Evolutionary conservation across 148 eudicot genomes (phyloP), one percentile per base, ranked within the genome.

Genomic region (Vaccinium myrtillus): DNA sequence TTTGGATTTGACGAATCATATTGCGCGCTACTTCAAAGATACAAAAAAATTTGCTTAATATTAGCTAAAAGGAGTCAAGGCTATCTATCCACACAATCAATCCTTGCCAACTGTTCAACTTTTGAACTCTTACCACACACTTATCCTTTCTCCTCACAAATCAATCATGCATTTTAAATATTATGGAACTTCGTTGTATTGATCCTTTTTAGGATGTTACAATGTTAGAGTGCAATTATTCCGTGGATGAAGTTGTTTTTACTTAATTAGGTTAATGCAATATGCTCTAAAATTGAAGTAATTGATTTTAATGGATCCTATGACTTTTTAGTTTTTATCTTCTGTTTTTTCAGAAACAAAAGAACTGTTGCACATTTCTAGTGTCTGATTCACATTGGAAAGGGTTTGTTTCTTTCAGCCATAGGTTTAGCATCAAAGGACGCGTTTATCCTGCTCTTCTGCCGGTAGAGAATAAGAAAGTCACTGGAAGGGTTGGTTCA

Each of bases 401-500:
- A 18, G 54, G 19, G 30, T 80, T 19, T 65, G 55, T 59, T 77
- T 78, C 81, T 53, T 86, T 78, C 85, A 96, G 98, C 87, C 97
- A 92, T 75, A 86, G 99, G 78, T 96, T 90, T 88, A 94, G 99
- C 90, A 86, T 96, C 91, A 96, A 92, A 87, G 95, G 90, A 80
- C 94, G 97, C 10, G 92, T 96, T 85, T 96, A 96, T 86, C 99
- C 99, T 70, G 99, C 99, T 71, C 93, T 96, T 87, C 69, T 93
- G 54, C 98, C 99, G 15, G 93, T 93, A 54, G 97, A 94, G 85
- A 86, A 89, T 69, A 93, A 89, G 85, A 89, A 88, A 88, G 94
- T 94, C 83, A 84, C 81, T 71, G 99, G 99, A 58, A 93, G 86
- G 96, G 99, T 95, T 77, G 73, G 93, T 85, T 74, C 12, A 19